Evolutionary conservation across 805 yeast species (phyloP).

Genomic region (Vanderwaltozyma verrucispora): DNA sequence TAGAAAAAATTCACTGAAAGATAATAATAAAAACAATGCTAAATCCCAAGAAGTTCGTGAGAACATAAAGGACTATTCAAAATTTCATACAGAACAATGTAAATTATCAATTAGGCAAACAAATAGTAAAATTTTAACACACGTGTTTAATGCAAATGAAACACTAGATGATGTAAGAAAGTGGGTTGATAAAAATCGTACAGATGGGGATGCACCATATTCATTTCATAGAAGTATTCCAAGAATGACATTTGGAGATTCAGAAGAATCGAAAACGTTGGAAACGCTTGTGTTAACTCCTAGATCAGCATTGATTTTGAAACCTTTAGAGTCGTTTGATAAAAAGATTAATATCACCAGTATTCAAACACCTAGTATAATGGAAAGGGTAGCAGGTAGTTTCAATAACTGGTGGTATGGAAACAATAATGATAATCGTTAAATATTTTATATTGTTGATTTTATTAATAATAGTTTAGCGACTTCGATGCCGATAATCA

Average conservation of each 20-base stretch:
- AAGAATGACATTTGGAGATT: conserved; percentile 48
- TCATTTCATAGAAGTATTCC: conserved; percentile 44
- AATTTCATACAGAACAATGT: conserved; percentile 21
- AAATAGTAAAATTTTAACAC: conserved; percentile 47
- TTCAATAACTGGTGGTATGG: conserved; percentile 28
- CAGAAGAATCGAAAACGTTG: conserved; percentile 50
- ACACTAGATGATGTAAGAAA: conserved; percentile 45
- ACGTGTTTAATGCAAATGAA: conserved; percentile 34
- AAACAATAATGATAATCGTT: too few species aligned
- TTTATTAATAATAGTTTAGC: too few species aligned
- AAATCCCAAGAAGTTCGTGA: conserved; percentile 13
- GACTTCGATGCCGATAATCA: too few species aligned
- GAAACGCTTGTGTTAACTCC: conserved; percentile 52
- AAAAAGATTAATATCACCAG: conserved; percentile 20
- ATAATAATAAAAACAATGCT: background rate
- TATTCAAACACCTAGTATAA: conserved; percentile 23
- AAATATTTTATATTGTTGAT: too few species aligned
- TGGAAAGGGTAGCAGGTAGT: conserved; percentile 17
- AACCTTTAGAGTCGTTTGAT: conserved; percentile 37
- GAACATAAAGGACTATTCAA: conserved; percentile 14
- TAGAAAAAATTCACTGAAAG: conserved; percentile 2
- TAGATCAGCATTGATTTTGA: conserved; percentile 61
- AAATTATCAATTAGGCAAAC: conserved; percentile 44
- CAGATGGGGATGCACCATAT: conserved; percentile 37
- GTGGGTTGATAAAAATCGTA: conserved; percentile 46